Evolutionary conservation across 1,284 basidiomycete species (phyloP), one percentile per base, ranked within the genome.

Genomic region (Melampsora americana): DNA sequence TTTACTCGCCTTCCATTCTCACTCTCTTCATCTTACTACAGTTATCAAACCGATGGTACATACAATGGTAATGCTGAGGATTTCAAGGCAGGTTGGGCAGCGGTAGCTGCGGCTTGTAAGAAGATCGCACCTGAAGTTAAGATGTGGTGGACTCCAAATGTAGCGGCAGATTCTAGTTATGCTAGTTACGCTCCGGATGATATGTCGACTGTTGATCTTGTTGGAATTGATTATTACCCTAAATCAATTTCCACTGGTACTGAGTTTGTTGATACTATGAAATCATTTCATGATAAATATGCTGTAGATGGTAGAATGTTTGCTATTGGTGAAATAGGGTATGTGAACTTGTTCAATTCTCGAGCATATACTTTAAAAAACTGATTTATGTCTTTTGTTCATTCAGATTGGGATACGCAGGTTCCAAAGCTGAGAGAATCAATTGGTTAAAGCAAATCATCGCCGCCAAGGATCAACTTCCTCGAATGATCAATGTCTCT

Each of bases 241-340:
- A 78, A 81, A 30, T 66, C 72, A 26, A 48, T 69, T 26, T 78
- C 79, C 77, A 77, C 26, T 69, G 69, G 69, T 50, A 78, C 66
- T 70, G 77, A 66, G 42, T 81, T 82, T 67, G 80, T 81, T 32
- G 70, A 79, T 65, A 78, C 78, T 12, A 81, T 83, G 79, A 80
- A 84, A 69, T 68, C 78, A 11, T 83, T 84, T 79, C 83, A 83
- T 77, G 83, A 84, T 78, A 80, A 80, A 66, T 83, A 81, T 77
- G 77, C 79, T 26, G 42, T 67, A 11, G 53, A 66, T 28, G 61
- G 77, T 11, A 67, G 78, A 68, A 81, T 80, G 61, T 83, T 84
- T 61, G 83, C 82, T n/a, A 82, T 83, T 46, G 83, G 82, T 18
- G 83, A 84, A 78, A 83, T 82, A 20, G 83, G 73, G 73, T 76